Conservation (phyloP, 2,329 filamentous ascomycete genomes). For the Apiospora aurea region DNA sequence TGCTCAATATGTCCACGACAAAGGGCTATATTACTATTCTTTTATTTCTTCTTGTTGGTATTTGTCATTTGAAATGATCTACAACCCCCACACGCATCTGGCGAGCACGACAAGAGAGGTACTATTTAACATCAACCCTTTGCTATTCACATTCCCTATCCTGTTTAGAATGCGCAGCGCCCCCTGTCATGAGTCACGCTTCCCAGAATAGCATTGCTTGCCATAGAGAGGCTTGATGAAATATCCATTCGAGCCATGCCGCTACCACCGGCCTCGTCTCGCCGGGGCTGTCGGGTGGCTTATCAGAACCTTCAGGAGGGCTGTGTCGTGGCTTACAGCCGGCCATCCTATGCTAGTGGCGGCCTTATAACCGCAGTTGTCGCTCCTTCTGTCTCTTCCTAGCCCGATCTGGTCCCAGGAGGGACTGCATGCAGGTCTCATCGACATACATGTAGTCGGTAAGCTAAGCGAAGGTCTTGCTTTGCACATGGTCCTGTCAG, state of each 20-base stretch:
- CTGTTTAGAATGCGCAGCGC: not conserved
- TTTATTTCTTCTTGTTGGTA: not conserved
- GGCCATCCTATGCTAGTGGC: not conserved
- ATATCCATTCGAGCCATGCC: not conserved
- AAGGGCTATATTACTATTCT: not conserved
- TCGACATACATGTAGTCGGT: not conserved
- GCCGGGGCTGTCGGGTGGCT: not conserved
- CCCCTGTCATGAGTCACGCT: not conserved
- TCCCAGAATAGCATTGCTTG: not conserved
- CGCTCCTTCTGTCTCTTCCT: not conserved
- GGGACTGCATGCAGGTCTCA: not conserved
- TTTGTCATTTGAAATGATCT: not conserved
- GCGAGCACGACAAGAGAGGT: not conserved
- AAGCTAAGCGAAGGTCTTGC: conserved; percentile 14
- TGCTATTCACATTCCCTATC: not conserved
- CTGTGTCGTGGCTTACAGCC: not conserved
- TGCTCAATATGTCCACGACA: not conserved
- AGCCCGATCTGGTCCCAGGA: not conserved
- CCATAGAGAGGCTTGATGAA: not conserved
- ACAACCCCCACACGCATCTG: not conserved
- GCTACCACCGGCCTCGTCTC: not conserved
- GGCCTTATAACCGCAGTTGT: not conserved
- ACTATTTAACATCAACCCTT: not conserved
- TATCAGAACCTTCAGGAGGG: not conserved
- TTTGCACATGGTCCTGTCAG: conserved; percentile 13